Base-by-base conservation (phyloP, 176 grass and related monocot genomes). In the Juncus inflexus region DNA sequence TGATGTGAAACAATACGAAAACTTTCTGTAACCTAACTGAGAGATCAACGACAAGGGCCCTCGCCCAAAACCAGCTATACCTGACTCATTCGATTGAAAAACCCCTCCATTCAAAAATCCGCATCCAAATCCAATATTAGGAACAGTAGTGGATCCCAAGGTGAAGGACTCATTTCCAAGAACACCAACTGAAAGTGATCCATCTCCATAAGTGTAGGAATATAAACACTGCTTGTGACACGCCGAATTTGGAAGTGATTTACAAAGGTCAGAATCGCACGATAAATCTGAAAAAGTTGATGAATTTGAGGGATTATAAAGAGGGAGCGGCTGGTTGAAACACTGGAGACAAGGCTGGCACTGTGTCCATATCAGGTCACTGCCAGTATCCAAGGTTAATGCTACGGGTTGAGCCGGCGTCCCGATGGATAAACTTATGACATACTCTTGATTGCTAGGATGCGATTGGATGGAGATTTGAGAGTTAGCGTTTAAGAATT, bases 291-390 rank as follows among this genome's bases (percentile, higher is more conserved):
- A 3, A 65, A 35, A 4, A 14, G 80, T 78, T 12, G 11, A 42
- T 15, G 88, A 91, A 4, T 3, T 9, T 7, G 40, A 53, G 2
- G 58, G 12, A 7, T 81, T 38, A 55, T 84, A 84, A 7, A 50
- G 0, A 0, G 76, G 58, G 37, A 42, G 61, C 0, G 72, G 1
- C 12, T 84, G 78, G 4, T 8, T 4, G 72, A 75, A 87, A 78
- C 74, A 87, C 1, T 38, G n/a, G 2, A 3, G 0, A 67, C 83
- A 77, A 19, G 83, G 3, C 15, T 52, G 28, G 77, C 90, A 95
- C 69, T 95, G 90, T 41, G 86, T 95, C 86, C 86, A 95, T 16
- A 77, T 50, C 62, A 95, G 90, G 77, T 95, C 72, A 62, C 90
- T 90, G 65, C 90, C 86, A 3, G 79, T 95, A 70, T 95, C 86